Base-by-base conservation (phyloP, 2,329 filamentous ascomycete genomes). In the Rhexocercosporidium sp. region DNA sequence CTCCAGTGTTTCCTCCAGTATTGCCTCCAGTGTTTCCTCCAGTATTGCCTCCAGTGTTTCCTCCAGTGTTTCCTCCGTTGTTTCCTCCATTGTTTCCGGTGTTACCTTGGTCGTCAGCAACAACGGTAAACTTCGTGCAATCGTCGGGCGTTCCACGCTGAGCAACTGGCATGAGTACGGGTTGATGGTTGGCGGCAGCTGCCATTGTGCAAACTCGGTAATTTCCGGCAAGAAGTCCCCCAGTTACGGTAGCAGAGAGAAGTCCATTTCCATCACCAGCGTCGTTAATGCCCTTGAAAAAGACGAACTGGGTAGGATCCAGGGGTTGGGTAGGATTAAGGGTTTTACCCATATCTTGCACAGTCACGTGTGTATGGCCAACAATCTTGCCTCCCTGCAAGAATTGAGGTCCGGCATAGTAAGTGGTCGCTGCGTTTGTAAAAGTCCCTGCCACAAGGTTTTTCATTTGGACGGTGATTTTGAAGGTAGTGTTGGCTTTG, bases 171-270 rank as follows among this genome's bases (percentile, higher is more conserved):
- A 81, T 81, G 22, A 80, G 65, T 27, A 81, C 79, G 59, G 79
- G 78, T 57, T 81, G 80, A 74, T 83, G 81, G 70, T 82, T 83
- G 46, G 76, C 74, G 16, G 81, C 71, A 44, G 77, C 75, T 56
- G 76, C 76, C 77, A 83, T 77, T 8, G 81, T 82, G 74, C 81
- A 83, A n/a, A 82, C 75, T 60, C 81, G 77, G 67, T 82, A 83
- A 60, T 76, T 79, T 14, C 81, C 81, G 47, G 79, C 77, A 29
- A 78, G 78, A 11, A 83, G 77, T 62, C 80, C 81, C 59, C 75
- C 78, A 37, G 77, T 76, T 1, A 82, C 80, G 7, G 66, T 71
- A 20, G 80, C 79, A 18, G 72, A 65, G 29, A 83, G 75, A 22
- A 77, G 72, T 62, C 80, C 80, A 3, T 80, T 69, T 9, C 77